Evolutionary conservation across 768 basidiomycete genomes (phyloP).

Genomic region (Rhodotorula toruloides): DNA sequence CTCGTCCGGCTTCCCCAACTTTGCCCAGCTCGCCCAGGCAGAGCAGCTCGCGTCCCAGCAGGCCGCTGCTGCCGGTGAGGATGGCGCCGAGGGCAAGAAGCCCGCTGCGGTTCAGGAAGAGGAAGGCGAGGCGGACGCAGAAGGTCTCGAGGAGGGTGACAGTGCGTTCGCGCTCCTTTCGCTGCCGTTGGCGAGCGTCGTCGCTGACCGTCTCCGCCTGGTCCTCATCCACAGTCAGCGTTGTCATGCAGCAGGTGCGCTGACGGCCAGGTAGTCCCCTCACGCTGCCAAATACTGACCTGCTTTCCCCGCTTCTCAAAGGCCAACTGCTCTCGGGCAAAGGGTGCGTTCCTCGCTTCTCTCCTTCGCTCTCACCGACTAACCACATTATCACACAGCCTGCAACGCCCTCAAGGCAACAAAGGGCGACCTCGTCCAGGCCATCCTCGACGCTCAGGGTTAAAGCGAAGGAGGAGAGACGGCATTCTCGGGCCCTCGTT

Average conservation of each 20-base stretch:
- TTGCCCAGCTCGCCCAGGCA: conserved; percentile 10
- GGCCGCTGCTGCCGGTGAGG: conserved; percentile 55
- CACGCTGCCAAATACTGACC: not conserved
- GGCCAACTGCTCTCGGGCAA: conserved; percentile 82
- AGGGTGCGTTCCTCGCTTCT: conserved; percentile 50
- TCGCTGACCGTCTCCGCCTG: conserved; percentile 53
- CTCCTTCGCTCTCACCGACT: not conserved
- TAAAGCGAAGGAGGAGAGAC: no score
- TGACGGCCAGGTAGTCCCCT: not conserved
- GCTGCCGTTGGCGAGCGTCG: conserved; percentile 48
- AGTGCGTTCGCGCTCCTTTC: conserved; percentile 56
- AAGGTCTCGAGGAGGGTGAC: conserved; percentile 85
- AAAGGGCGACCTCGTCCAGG: conserved; percentile 37
- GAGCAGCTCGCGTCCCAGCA: conserved; percentile 13
- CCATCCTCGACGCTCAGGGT: conserved; percentile 28
- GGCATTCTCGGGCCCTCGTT: no score
- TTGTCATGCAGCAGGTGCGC: conserved; percentile 66
- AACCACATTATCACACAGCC: not conserved
- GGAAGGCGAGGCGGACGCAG: conserved; percentile 75
- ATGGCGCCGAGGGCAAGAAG: conserved; percentile 51
- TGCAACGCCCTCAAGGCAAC: conserved; percentile 22
- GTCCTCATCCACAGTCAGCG: conserved; percentile 2
- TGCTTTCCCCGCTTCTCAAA: conserved; percentile 9
- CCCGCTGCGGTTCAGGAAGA: conserved; percentile 50
- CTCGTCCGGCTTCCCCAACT: conserved; percentile 2